Conservation (phyloP, 129 eudicot species). For the Silybum marianum region DNA sequence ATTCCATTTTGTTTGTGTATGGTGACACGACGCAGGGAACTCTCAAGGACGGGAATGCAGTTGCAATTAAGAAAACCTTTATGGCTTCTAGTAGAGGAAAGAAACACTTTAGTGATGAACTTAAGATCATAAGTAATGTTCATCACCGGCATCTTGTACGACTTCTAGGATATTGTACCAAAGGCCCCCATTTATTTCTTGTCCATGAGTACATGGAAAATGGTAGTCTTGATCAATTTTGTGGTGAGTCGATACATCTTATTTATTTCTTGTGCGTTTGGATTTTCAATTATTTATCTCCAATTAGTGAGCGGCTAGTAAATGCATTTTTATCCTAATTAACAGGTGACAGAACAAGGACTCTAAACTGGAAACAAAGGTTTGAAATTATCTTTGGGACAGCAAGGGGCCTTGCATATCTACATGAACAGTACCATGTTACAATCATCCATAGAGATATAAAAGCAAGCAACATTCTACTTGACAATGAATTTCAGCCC, state of each 20-base stretch:
- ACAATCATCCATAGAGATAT: constrained; percentile 76
- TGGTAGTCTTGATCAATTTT: constrained; percentile 69
- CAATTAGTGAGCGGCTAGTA: background rate
- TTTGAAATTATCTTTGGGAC: constrained; percentile 59
- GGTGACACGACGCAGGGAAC: constrained; percentile 43
- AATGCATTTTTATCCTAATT: background rate
- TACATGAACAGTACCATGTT: constrained; percentile 76
- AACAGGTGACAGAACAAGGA: constrained; percentile 51
- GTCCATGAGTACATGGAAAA: constrained; percentile 72
- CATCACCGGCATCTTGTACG: constrained; percentile 76
- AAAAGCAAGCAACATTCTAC: constrained; percentile 69
- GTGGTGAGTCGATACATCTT: constrained; percentile 35
- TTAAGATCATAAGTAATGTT: constrained; percentile 69
- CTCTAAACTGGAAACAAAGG: constrained; percentile 59
- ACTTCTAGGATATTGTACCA: constrained; percentile 58
- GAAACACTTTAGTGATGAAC: constrained; percentile 47
- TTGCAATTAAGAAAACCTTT: constrained; percentile 60
- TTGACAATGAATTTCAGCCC: constrained; percentile 57
- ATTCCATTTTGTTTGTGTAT: background rate
- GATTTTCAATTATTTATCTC: background rate
- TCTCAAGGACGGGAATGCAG: constrained; percentile 53
- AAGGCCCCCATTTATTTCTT: constrained; percentile 64
- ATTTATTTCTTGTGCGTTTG: background rate
- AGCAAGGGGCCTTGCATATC: constrained; percentile 76
- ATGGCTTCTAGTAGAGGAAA: constrained; percentile 49